Evolutionary conservation across 305 asterid species (phyloP).

Genomic region (Rubia peregrina): DNA sequence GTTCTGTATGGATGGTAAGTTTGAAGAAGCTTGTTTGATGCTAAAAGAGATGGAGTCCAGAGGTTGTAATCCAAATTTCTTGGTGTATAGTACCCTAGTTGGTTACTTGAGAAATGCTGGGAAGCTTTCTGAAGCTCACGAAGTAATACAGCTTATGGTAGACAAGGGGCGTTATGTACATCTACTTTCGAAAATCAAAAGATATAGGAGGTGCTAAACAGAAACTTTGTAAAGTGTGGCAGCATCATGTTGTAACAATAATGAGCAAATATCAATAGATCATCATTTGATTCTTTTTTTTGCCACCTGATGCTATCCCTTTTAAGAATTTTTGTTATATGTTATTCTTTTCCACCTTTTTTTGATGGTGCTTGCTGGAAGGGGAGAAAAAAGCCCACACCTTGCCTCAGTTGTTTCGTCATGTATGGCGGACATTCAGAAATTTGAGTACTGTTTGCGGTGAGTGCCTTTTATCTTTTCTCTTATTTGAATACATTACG

Average conservation of each 20-base stretch:
- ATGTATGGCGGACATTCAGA: background rate
- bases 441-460: background rate
- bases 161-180: slow-evolving; percentile 70
- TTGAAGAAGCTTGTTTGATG: slow-evolving; percentile 73
- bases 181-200: slow-evolving; percentile 61
- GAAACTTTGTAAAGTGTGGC: slow-evolving; percentile 10
- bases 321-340: background rate
- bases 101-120: slow-evolving; percentile 74
- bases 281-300: background rate
- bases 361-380: background rate
- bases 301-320: slow-evolving; percentile 1
- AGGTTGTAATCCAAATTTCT: slow-evolving; percentile 83
- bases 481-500: background rate
- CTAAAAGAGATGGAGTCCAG: slow-evolving; percentile 78
- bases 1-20: slow-evolving; percentile 61
- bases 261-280: background rate
- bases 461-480: background rate
- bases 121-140: slow-evolving; percentile 64
- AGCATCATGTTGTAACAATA: background rate
- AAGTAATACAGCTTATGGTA: slow-evolving; percentile 61
- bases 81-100: slow-evolving; percentile 80
- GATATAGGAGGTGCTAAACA: slow-evolving; percentile 55
- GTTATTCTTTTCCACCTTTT: background rate
- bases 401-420: slow-evolving; percentile 2
- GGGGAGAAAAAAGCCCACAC: background rate